Percentiles rank a stretch among this genome's conserved stretches.
phyloP scores from a whole-genome alignment of 306 rosid species.

The Medicago truncatula region DNA sequence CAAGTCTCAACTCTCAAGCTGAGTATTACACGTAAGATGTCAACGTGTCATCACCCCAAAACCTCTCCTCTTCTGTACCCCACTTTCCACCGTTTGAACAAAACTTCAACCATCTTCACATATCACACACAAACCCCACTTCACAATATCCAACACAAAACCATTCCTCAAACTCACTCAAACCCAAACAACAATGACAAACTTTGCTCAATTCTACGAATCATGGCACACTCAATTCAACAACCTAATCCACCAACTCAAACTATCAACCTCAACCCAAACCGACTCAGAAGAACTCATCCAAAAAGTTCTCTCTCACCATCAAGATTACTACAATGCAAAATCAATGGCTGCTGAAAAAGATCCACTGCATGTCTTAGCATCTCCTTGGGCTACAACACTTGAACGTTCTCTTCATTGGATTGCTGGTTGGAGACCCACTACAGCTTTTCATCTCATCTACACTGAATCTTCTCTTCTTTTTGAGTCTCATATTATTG shows the following conservation, averaged over 20 bases:
- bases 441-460: conserved; percentile 79
- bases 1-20: not conserved
- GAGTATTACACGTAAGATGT: not conserved
- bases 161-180: too few relatives aligned
- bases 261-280: not conserved
- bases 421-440: conserved; percentile 92
- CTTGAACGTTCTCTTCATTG: conserved; percentile 82
- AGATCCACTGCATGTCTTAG: conserved; percentile 56
- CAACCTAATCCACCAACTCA: conserved; percentile 51
- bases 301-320: conserved; percentile 62
- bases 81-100: not conserved
- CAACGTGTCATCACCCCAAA: not conserved
- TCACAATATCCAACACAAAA: not conserved
- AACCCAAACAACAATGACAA: not conserved
- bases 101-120: not conserved
- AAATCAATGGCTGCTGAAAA: conserved; percentile 59
- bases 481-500: conserved; percentile 72
- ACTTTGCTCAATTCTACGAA: conserved; percentile 48
- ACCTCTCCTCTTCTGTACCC: not conserved
- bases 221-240: conserved; percentile 63
- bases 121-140: too few relatives aligned
- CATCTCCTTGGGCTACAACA: conserved; percentile 76
- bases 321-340: conserved; percentile 53
- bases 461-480: conserved; percentile 80
- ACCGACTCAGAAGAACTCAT: conserved; percentile 32